Conservation (phyloP, 2,329 filamentous ascomycete genomes). For the Cryphonectria naterciae region DNA sequence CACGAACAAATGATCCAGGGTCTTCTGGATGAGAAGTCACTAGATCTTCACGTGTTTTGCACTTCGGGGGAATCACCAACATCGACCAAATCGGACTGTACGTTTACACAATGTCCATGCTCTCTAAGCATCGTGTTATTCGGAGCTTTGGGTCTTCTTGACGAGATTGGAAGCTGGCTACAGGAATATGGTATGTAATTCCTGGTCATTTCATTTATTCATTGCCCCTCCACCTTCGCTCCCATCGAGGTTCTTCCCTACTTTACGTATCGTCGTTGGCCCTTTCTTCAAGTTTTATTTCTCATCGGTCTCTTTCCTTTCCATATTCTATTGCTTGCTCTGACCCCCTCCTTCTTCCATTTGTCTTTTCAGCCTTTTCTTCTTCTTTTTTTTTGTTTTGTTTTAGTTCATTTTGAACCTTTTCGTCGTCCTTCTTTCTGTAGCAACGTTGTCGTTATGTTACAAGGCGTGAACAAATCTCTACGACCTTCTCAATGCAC, state of each 20-base stretch:
- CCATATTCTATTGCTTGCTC: no score
- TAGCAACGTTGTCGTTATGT: no score
- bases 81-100: background rate
- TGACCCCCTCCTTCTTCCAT: no score
- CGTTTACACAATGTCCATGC: slow-evolving; percentile 6
- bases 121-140: slow-evolving; percentile 10
- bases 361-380: no score
- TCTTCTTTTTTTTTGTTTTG: no score
- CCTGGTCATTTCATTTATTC: background rate
- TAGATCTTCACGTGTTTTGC: slow-evolving; percentile 20
- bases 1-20: slow-evolving; percentile 16
- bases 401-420: background rate
- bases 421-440: no score
- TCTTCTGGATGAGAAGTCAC: slow-evolving; percentile 14
- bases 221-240: background rate
- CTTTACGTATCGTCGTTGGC: no score
- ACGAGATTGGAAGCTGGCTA: slow-evolving; percentile 16
- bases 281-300: no score
- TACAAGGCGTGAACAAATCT: no score
- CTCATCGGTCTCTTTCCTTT: no score
- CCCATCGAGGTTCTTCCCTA: no score
- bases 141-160: slow-evolving; percentile 3
- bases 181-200: slow-evolving; percentile 13
- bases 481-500: no score
- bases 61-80: background rate